phyloP scores from a whole-genome alignment of 23 red algal species.

The Agarophyton chilense region DNA sequence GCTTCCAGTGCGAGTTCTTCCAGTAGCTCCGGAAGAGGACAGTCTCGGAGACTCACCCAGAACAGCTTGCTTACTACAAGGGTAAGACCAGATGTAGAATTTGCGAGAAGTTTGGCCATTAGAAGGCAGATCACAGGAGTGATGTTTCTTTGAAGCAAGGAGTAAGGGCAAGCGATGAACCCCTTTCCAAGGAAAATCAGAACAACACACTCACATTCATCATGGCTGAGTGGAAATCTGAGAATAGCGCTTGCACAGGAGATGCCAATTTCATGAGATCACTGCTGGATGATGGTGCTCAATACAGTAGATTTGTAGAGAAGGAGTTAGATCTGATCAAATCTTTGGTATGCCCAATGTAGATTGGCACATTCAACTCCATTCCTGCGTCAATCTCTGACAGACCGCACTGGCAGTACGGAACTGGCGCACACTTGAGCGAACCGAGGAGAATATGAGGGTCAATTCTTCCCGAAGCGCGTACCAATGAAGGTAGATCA shows the following conservation, averaged over 20 bases:
- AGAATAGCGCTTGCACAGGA: background rate
- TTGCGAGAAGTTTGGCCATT: background rate
- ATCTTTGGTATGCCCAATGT: background rate
- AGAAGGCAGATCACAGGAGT: background rate
- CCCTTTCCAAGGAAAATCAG: background rate
- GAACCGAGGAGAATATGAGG: background rate
- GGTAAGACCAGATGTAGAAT: background rate
- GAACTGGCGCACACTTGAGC: background rate
- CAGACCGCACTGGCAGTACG: constrained; percentile 19
- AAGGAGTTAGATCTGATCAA: background rate
- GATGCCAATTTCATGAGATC: background rate
- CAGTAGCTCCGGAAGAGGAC: background rate
- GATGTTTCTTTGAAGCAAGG: background rate
- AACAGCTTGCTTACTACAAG: background rate
- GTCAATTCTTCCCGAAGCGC: background rate
- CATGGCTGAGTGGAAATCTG: background rate
- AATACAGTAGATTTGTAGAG: background rate
- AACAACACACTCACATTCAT: background rate
- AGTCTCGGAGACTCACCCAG: background rate
- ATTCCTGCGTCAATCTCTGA: background rate
- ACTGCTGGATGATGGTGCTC: constrained; percentile 26
- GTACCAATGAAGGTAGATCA: background rate
- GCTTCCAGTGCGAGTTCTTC: no score
- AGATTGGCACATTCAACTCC: background rate
- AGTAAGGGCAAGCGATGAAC: background rate